These are phyloP conservation scores for Artomyces pyxidatus DNA, from an alignment of 768 basidiomycete species.

Conservation along the genomic window DNA sequence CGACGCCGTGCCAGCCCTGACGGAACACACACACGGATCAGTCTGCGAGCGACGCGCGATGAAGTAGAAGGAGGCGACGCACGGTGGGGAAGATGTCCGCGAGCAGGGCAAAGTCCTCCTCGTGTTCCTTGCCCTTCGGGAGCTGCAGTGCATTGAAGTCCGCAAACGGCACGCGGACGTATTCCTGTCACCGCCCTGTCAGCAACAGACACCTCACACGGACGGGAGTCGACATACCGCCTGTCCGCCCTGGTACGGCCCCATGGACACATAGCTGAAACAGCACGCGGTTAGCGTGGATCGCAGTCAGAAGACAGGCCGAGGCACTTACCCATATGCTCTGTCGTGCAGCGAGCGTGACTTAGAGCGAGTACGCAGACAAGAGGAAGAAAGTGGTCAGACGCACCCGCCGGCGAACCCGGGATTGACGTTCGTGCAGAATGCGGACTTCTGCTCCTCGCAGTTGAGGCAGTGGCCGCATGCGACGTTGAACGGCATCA, in stretches of 20 bases:
- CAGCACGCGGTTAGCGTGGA: not conserved
- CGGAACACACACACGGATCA: not conserved
- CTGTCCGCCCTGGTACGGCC: constrained; percentile 47
- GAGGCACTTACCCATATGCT: constrained; percentile 33
- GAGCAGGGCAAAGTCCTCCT: constrained; percentile 46
- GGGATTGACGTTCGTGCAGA: constrained; percentile 51
- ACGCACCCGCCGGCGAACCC: constrained; percentile 45
- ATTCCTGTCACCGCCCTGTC: constrained; percentile 30
- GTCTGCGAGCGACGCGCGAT: not conserved
- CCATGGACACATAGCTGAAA: constrained; percentile 47
- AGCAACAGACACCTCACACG: not conserved
- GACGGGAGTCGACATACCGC: constrained; percentile 26
- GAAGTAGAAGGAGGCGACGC: constrained; percentile 8
- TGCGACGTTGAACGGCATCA: constrained; percentile 53
- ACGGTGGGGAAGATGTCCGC: constrained; percentile 53
- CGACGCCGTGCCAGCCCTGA: constrained; percentile 46
- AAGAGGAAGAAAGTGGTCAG: not conserved
- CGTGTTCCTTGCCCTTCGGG: constrained; percentile 43
- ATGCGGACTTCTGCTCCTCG: constrained; percentile 43
- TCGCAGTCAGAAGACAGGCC: not conserved
- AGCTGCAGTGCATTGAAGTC: constrained; percentile 48
- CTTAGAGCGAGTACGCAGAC: not conserved
- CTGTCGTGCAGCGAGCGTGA: constrained; percentile 18
- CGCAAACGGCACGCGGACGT: constrained; percentile 46
- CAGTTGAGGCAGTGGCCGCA: constrained; percentile 52